Percentiles rank a stretch among this genome's conserved stretches.
phyloP scores from a whole-genome alignment of 78 protist species.

The Anaeramoeba flamelloides region DNA sequence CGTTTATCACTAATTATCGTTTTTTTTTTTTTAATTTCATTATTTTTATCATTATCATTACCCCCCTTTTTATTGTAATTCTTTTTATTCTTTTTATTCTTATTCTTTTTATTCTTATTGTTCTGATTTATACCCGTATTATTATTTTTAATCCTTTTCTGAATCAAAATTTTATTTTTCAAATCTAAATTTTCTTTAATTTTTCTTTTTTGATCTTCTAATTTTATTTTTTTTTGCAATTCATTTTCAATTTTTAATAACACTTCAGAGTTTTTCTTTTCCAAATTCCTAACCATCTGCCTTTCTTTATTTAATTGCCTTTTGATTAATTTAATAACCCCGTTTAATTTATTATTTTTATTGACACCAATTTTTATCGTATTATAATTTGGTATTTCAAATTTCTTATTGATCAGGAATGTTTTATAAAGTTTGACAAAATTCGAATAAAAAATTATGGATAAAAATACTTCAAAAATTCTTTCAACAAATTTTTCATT shows the following conservation, averaged over 20 bases:
- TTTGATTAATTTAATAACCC: not conserved
- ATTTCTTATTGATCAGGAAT: too few species aligned
- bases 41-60: not conserved
- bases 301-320: not conserved
- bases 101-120: not conserved
- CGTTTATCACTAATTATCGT: not conserved
- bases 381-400: not conserved
- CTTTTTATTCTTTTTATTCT: not conserved
- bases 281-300: too few species aligned
- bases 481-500: too few species aligned
- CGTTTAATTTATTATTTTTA: not conserved
- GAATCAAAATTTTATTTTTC: not conserved
- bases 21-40: not conserved
- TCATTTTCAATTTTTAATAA: constrained; percentile 1
- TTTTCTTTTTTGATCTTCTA: constrained; percentile 1
- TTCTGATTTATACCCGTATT: not conserved
- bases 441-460: too few species aligned
- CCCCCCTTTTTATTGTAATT: not conserved
- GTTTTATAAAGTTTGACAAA: too few species aligned
- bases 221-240: not conserved
- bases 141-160: not conserved
- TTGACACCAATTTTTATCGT: not conserved
- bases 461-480: too few species aligned
- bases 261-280: not conserved
- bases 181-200: not conserved